Evolutionary conservation across 345 rosid genomes (phyloP), one percentile per base, ranked within the genome.

Genomic region (rapeseed (Brassica napus)): DNA sequence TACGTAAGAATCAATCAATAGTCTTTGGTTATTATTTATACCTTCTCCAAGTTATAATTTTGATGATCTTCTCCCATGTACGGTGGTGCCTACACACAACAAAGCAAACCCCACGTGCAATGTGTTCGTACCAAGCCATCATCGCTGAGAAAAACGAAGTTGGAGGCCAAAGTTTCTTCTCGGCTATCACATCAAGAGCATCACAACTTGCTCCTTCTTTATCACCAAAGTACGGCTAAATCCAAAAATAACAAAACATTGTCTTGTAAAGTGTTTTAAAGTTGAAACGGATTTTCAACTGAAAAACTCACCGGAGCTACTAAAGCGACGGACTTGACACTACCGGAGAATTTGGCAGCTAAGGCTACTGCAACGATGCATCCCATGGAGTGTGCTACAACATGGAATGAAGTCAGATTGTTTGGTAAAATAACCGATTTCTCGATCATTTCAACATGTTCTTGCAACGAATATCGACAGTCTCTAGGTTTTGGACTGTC

Each of bases 361-460:
- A 90, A 80, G 58, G 91, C 92, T 74, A 86, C 35, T 37, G 89
- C 90, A 62, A 92, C 64, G 15, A 87, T 82, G 82, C 92, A 89
- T 37, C 97, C 98, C 97, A 91, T 87, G 47, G 98, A 94, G 57
- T 94, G 95, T 28, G 89, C 92, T 58, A 91, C 95, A 34, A 94
- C 68, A 75, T 90, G 94, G 80, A 90, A 94, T 21, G 89, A 86
- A 16, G 79, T 77, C 86, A 86, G 78, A 62, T 83, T 68, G 54
- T 68, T 79, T n/a, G 86, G 84, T 28, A 42, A 15, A 52, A 91
- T 86, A 35, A 88, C 88, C 5, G 90, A 88, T 75, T 86, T 83
- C 72, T 88, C 89, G 12, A 91, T 87, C 89, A 85, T 84, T 16
- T 86, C 86, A 24, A 87, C 73, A 78, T 90, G 92, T 69, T 90